Conservation (phyloP, 768 basidiomycete species). For the Suillus bovinus region DNA sequence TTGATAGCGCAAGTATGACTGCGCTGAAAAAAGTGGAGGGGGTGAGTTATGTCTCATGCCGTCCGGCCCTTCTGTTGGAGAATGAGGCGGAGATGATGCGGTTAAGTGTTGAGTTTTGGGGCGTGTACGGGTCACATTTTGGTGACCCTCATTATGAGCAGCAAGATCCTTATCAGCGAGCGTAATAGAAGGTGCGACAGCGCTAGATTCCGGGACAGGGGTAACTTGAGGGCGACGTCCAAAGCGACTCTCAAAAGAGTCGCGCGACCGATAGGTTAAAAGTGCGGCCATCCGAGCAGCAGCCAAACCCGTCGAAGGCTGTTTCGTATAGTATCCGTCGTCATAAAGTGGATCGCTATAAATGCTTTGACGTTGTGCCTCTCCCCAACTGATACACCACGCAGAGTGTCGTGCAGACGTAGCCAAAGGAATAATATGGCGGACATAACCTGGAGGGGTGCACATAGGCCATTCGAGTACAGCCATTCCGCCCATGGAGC, state of each 20-base stretch:
- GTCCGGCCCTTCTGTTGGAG: constrained; percentile 16
- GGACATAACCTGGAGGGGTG: constrained; percentile 70
- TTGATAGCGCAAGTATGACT: constrained; percentile 96
- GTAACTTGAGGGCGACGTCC: constrained; percentile 71
- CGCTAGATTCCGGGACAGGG: constrained; percentile 32
- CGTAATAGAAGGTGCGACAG: constrained; percentile 30
- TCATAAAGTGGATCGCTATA: constrained; percentile 91
- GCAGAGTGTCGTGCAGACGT: constrained; percentile 96
- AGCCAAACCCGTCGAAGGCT: constrained; percentile 83
- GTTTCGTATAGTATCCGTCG: constrained; percentile 79
- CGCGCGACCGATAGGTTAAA: constrained; percentile 88
- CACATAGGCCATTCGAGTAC: constrained; percentile 95
- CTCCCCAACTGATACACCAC: constrained; percentile 99
- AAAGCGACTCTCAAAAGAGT: constrained; percentile 93
- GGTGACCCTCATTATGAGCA: constrained; percentile 87
- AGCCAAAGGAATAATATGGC: constrained; percentile 85
- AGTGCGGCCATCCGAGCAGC: constrained; percentile 96
- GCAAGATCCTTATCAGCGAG: constrained; percentile 57
- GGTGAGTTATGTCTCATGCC: constrained; percentile 1
- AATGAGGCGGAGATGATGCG: constrained; percentile 16
- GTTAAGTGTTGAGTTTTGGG: constrained; percentile 26
- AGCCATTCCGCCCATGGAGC: constrained; percentile 99
- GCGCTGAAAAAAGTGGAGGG: constrained; percentile 74
- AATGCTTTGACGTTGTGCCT: constrained; percentile 94
- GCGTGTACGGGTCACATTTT: constrained; percentile 37